phyloP scores from a whole-genome alignment of 805 yeast genomes.

The Starmerella vitae region DNA sequence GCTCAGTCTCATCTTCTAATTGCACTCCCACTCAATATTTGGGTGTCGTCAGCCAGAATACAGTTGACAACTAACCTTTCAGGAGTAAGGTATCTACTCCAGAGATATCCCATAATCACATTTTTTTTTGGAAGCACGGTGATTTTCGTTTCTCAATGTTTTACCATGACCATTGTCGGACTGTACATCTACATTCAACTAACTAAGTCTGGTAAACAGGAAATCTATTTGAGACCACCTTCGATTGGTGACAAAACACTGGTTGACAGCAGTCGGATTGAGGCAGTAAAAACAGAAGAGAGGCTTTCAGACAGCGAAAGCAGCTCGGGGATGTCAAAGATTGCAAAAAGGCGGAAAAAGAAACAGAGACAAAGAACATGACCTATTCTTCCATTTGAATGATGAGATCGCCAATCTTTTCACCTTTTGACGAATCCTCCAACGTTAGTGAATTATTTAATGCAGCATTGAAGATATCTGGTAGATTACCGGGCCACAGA shows the following conservation, averaged over 20 bases:
- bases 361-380: no score
- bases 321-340: no score
- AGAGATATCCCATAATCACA: conserved; percentile 9
- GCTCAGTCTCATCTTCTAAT: conserved; percentile 6
- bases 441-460: conserved; percentile 1
- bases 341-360: no score
- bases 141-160: no score
- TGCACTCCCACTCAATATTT: conserved; percentile 4
- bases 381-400: conserved; percentile 6
- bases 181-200: no score
- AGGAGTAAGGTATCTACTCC: conserved; percentile 16
- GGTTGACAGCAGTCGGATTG: no score
- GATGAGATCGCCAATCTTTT: conserved; percentile 12
- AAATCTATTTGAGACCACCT: no score
- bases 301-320: no score
- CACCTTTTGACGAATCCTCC: conserved; percentile 8
- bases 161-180: no score
- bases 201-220: no score
- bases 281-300: no score
- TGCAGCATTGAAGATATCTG: conserved; percentile 11
- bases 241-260: no score
- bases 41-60: conserved; percentile 8
- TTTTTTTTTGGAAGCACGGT: conserved; percentile 11
- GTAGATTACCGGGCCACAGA: conserved; percentile 16
- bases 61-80: conserved; percentile 5